Conservation (phyloP, 2,329 filamentous ascomycete species). For the Curvularia spicifera region DNA sequence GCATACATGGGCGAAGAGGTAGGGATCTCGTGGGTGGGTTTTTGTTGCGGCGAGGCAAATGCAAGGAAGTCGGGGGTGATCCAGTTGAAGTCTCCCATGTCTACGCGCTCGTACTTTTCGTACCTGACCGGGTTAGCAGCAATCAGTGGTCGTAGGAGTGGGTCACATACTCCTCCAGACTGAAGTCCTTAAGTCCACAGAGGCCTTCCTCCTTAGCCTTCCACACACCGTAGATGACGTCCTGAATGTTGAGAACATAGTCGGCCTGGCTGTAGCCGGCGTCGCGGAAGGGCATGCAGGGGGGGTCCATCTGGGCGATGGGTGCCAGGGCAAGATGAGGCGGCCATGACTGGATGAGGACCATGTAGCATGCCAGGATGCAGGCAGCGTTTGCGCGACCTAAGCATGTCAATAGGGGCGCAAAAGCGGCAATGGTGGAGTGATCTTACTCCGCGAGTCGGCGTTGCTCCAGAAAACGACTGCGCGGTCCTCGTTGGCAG, state of each 20-base stretch:
- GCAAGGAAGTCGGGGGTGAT: slow-evolving; percentile 93
- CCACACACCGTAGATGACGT: slow-evolving; percentile 98
- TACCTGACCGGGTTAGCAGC: slow-evolving; percentile 62
- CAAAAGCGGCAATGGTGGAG: neutral
- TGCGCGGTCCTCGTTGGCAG: slow-evolving; percentile 85
- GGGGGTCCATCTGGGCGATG: slow-evolving; percentile 94
- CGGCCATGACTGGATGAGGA: slow-evolving; percentile 96
- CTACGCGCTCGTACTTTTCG: slow-evolving; percentile 91
- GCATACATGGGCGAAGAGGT: slow-evolving; percentile 75
- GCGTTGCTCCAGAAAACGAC: slow-evolving; percentile 97
- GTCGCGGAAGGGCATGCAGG: slow-evolving; percentile 98
- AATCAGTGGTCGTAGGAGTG: neutral
- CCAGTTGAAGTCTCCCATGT: slow-evolving; percentile 99
- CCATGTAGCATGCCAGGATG: slow-evolving; percentile 97
- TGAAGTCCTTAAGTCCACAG: slow-evolving; percentile 90
- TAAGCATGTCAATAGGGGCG: slow-evolving; percentile 47
- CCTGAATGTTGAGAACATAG: slow-evolving; percentile 93
- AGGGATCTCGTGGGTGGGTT: slow-evolving; percentile 74
- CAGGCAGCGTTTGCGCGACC: slow-evolving; percentile 93
- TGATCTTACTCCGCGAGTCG: slow-evolving; percentile 80
- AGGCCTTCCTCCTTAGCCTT: slow-evolving; percentile 96
- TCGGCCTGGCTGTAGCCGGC: slow-evolving; percentile 98
- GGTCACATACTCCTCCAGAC: slow-evolving; percentile 76
- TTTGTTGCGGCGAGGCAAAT: slow-evolving; percentile 91
- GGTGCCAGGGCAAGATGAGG: slow-evolving; percentile 94